A percentile compares a stretch with the other conserved stretches of the same genome.
These are phyloP conservation scores for Metschnikowia kunwiensis DNA, from an alignment of 805 yeast genomes.

Conservation along the genomic window DNA sequence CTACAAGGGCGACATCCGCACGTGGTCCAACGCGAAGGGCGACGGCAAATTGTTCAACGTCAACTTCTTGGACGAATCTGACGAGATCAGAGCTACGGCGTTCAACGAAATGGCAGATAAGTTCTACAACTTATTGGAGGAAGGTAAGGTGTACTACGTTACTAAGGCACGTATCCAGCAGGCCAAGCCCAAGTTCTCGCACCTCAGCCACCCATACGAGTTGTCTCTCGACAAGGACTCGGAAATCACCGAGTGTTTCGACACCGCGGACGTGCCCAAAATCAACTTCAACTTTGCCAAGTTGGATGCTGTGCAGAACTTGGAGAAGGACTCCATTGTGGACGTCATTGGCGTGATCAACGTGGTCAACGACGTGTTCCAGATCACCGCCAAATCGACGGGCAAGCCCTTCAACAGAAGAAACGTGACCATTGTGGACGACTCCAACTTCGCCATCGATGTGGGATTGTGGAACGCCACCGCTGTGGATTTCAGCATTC, in stretches of 20 bases:
- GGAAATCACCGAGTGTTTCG: conserved; percentile 63
- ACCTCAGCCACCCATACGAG: conserved; percentile 85
- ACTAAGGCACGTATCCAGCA: conserved; percentile 77
- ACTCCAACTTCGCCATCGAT: conserved; percentile 67
- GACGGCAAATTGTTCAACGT: conserved; percentile 88
- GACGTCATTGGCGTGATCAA: conserved; percentile 88
- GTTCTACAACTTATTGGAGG: conserved; percentile 72
- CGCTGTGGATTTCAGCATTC: conserved; percentile 72
- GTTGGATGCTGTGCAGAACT: conserved; percentile 59
- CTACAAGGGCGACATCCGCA: conserved; percentile 80
- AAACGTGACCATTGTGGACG: conserved; percentile 83
- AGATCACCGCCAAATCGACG: conserved; percentile 79
- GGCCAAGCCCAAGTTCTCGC: conserved; percentile 83
- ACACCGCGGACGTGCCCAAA: conserved; percentile 67
- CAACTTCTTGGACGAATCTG: conserved; percentile 88
- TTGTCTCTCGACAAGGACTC: conserved; percentile 78
- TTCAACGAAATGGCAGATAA: conserved; percentile 84
- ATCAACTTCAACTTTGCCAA: conserved; percentile 73
- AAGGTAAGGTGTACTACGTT: conserved; percentile 84
- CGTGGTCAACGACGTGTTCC: conserved; percentile 69
- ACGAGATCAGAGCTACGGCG: conserved; percentile 94
- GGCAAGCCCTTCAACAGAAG: conserved; percentile 93
- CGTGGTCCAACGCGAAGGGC: conserved; percentile 83
- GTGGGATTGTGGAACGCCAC: conserved; percentile 89
- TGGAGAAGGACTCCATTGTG: conserved; percentile 67